A percentile compares a stretch with the other conserved stretches of the same genome.
Conservation (phyloP, 768 basidiomycete species). For the Hydnum rufescens region DNA sequence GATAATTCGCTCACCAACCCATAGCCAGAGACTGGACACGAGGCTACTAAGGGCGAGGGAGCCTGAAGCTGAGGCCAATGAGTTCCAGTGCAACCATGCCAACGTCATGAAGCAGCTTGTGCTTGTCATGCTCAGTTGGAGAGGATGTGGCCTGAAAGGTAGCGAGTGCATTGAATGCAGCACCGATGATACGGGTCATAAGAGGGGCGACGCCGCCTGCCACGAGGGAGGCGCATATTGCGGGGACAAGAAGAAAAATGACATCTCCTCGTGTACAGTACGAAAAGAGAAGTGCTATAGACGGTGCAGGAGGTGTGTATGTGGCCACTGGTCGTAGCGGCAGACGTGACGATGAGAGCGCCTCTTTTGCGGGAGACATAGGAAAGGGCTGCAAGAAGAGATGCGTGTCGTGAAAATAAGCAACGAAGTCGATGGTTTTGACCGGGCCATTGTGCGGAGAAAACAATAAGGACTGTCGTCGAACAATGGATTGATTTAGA, state of each 20-base stretch:
- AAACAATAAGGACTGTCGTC: no score
- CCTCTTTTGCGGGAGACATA: no score
- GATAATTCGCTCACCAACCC: conserved; percentile 65
- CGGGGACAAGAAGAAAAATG: conserved; percentile 41
- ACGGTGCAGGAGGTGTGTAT: conserved; percentile 26
- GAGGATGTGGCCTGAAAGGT: conserved; percentile 27
- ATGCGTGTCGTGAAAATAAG: no score
- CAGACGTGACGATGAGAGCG: no score
- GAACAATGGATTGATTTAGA: no score
- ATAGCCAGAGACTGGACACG: conserved; percentile 69
- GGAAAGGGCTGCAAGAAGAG: no score
- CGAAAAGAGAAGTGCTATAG: conserved; percentile 46
- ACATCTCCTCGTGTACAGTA: conserved; percentile 38
- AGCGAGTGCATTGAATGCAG: conserved; percentile 55
- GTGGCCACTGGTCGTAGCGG: no score
- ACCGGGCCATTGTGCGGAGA: no score
- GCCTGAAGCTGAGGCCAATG: conserved; percentile 39
- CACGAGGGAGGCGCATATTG: conserved; percentile 35
- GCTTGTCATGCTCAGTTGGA: conserved; percentile 26
- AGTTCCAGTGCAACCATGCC: conserved; percentile 46
- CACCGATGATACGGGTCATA: conserved; percentile 69
- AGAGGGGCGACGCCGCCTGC: conserved; percentile 61
- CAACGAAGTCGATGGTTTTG: no score
- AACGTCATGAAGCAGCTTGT: conserved; percentile 34
- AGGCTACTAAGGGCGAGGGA: conserved; percentile 53